These are phyloP conservation scores for Aureobasidium vineae DNA, from an alignment of 2,329 filamentous ascomycete genomes.

Conservation along the genomic window DNA sequence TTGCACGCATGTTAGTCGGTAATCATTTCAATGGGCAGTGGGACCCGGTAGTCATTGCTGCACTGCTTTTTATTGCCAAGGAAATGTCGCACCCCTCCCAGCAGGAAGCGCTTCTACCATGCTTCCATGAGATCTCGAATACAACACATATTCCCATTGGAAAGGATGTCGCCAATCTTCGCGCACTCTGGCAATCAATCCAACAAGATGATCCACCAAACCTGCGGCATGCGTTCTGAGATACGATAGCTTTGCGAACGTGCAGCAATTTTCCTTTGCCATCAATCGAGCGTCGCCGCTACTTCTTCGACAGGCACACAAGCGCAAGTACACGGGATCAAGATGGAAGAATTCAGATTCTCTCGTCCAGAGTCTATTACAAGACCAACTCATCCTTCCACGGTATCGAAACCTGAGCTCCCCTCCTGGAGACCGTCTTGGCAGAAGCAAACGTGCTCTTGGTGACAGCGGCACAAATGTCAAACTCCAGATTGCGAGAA, in stretches of 20 bases:
- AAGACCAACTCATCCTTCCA: not conserved
- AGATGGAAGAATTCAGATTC: not conserved
- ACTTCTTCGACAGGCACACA: not conserved
- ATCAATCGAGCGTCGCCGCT: not conserved
- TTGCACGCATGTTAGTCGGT: conserved; percentile 3
- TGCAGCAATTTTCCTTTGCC: not conserved
- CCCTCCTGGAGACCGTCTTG: conserved; percentile 1
- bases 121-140: conserved; percentile 2
- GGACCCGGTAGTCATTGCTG: conserved; percentile 12
- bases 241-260: not conserved
- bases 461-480: conserved; percentile 15
- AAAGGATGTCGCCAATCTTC: not conserved
- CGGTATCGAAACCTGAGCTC: conserved; percentile 12
- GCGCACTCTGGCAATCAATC: conserved; percentile 5
- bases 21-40: conserved; percentile 20
- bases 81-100: conserved; percentile 13
- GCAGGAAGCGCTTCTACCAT: conserved; percentile 16
- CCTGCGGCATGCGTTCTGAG: not conserved
- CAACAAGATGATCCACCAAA: not conserved
- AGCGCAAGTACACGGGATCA: not conserved
- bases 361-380: not conserved
- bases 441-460: conserved; percentile 8
- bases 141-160: not conserved
- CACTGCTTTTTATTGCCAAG: not conserved
- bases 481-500: not conserved